Evolutionary conservation across 805 yeast species (phyloP), one percentile per base, ranked within the genome.

Genomic region (Cyberlindnera euphorbiiphila): DNA sequence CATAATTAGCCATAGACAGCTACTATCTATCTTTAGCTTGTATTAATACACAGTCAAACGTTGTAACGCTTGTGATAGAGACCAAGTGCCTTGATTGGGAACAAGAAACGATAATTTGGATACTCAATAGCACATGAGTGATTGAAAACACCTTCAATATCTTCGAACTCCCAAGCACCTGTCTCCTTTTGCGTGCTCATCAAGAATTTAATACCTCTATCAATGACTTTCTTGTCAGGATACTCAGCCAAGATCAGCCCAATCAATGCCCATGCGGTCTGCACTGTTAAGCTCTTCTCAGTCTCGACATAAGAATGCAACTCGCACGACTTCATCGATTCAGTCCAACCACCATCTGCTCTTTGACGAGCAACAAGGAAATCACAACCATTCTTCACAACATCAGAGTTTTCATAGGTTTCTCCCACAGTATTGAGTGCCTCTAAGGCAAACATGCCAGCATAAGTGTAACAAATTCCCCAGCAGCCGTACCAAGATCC

Each of bases 401-500:
- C 59, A 6, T 66, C 73, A 26, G 82, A 76, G 51, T 81, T 86
- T 1, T 53, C 54, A 57, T 88, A 91, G 2, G 54, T 64, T 40
- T 72, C 71, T 1, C 80, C 85, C 19, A 82, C 81, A 4, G 91
- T 75, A 19, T 76, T 67, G 33, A 93, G 68, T 0, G 98, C 98
- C 51, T 93, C 99, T 20, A 93, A 61, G 0, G 99, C 99, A 73
- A 93, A 93, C 98, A 93, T 93, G 2, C 88, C 85, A 0, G 98
- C 98, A 60, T 93, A 93, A 0, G 96, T 85, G 57, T 72, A 88
- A 57, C 99, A 93, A 5, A 93, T 81, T 25, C 98, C 99, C 99
- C 99, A 93, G 27, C 87, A 79, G 1, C 99, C 99, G 59, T 89
- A 94, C 98, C 98, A 93, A 11, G 95, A 80, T 0, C 99, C 99